Evolutionary conservation across 2,329 filamentous ascomycete species (phyloP).

Genomic region (Pseudogymnoascus sp.): DNA sequence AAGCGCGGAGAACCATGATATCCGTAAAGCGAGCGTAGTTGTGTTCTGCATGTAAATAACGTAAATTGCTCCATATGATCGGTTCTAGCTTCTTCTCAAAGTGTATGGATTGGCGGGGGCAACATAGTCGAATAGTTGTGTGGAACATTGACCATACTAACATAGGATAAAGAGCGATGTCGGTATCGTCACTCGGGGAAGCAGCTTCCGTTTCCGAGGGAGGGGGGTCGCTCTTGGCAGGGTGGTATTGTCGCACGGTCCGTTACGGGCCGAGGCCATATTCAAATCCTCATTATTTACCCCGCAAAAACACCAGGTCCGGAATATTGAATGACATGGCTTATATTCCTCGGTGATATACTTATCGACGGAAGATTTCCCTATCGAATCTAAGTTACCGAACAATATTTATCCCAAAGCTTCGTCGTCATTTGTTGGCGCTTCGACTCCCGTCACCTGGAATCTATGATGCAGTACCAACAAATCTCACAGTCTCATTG

Average conservation of each 20-base stretch:
- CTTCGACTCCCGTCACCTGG: background rate
- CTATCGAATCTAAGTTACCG: background rate
- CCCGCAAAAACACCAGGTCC: background rate
- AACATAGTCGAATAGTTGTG: background rate
- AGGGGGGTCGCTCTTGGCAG: background rate
- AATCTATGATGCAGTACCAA: background rate
- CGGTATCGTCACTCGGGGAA: background rate
- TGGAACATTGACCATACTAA: background rate
- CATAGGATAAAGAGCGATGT: background rate
- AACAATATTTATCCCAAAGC: background rate
- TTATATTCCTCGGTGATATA: background rate
- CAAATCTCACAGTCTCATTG: background rate
- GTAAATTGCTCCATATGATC: background rate
- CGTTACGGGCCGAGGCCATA: background rate
- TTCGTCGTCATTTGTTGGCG: background rate
- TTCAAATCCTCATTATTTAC: background rate
- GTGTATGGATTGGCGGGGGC: background rate
- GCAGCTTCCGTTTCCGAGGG: background rate
- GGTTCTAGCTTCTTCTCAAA: background rate
- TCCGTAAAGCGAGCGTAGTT: background rate
- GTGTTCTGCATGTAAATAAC: background rate
- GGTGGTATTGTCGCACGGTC: background rate
- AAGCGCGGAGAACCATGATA: background rate
- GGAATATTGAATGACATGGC: background rate
- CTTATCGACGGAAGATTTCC: background rate